Evolutionary conservation across 257 asterid species (phyloP), one percentile per base, ranked within the genome.

Genomic region (Forsythia suspensa): DNA sequence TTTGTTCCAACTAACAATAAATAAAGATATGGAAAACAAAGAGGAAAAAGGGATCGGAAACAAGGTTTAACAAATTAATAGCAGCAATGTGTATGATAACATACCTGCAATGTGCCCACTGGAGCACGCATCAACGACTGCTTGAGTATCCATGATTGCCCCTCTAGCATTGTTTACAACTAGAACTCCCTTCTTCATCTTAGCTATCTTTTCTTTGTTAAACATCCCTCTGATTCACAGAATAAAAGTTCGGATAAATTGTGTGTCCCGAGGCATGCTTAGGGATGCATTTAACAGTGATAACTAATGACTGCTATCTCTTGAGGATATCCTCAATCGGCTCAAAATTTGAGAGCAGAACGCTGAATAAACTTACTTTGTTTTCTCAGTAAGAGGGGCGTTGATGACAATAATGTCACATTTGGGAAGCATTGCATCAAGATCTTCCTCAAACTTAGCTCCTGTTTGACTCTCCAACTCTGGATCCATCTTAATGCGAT

Each of bases 101-200:
- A 24, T 84, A 96, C 99, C 99, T 86, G 91, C 99, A 80, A 96
- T 94, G 59, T 96, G 97, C 65, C 99, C 99, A 75, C 96, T 92
- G 20, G 90, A 81, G 77, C 99, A 96, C 65, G 97, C 99, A 85
- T 96, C 97, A 16, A 68, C 97, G 73, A 96, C 99, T 55, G 99
- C 99, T 83, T 96, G 98, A 13, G 98, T 91, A 84, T 96, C 98
- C 99, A 96, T 96, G 82, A 94, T 91, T 40, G 99, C 99, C 44
- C 98, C 98, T 87, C 99, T 86, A 67, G 99, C 99, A 69, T 96
- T 96, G 90, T 96, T 96, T 80, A 96, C 97, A 24, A 96, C 90
- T 13, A 94, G 77, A 77, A 94, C 98, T 11, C 99, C 99, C 91
- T 91, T 94, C 81, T 96, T 96, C 12, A 92, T 87, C 93, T 90